Evolutionary conservation across 305 asterid genomes (phyloP), one percentile per base, ranked within the genome.

Genomic region (Fraxinus paxiana): DNA sequence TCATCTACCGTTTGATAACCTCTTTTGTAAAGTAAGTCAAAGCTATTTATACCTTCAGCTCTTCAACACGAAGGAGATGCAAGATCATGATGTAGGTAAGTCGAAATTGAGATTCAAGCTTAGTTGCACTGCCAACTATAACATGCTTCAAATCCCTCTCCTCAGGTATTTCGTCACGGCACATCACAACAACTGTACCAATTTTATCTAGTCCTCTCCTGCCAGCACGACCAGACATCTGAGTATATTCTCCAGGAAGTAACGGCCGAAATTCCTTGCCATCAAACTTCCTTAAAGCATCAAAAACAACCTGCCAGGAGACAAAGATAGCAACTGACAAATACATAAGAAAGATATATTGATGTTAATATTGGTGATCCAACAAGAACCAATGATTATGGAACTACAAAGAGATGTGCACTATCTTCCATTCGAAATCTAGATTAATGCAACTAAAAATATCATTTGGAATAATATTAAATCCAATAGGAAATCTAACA

Each of bases 221-320:
- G 83, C 99, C 99, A 72, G 99, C 99, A 90, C 99, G 99, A 79
- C 99, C 99, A 79, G 99, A 96, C 99, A 96, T 96, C 92, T 96
- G 99, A 33, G 99, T 96, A 86, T 96, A 96, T 87, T 96, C 99
- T 87, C 99, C 99, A 0, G 99, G 97, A 83, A 94, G 98, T 82
- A 96, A 81, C 82, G 87, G 94, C 65, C 99, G 95, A 85, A 90
- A 90, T 87, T 90, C 97, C 87, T 93, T 96, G 77, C 99, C 99
- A 83, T 94, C 98, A 83, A 92, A 96, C 89, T 96, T 96, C 89
- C 97, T 91, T 78, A 94, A 79, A 81, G 97, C 20, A 87, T 96
- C 98, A 94, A 96, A 96, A 73, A 92, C 99, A 83, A 92, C 99
- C 99, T 96, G 87, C 84, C 88, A 84, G 84, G 86, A 81, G 75